Evolutionary conservation across 768 basidiomycete genomes (phyloP), one percentile per base, ranked within the genome.

Genomic region (Asterophora parasitica): DNA sequence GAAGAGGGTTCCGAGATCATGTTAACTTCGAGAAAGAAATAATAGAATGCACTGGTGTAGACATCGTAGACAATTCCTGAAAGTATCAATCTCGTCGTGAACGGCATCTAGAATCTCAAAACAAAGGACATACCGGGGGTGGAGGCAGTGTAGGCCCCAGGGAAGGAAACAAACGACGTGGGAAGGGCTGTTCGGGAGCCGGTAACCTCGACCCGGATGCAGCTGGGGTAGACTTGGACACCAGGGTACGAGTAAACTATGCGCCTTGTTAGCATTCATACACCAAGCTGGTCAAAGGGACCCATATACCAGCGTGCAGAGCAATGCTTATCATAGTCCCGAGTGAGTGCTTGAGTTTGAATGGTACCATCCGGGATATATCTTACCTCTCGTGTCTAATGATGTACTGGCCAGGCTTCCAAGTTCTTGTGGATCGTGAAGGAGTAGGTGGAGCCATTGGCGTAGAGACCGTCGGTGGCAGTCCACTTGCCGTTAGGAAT

Each of bases 131-230:
- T 42, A 53, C 61, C 68, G 30, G 63, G 68, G 32, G 66, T 70
- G 26, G n/a, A 59, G 0, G 61, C 53, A 1, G 62, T 69, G 51
- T 75, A 75, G 8, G 71, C 69, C 23, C 74, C 72, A 23, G 75
- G 76, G 70, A 77, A 77, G 3, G 76, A 69, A 13, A 76, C 75
- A 26, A 77, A 70, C 0, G 68, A 68, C 1, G 70, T 70, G 1
- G 74, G 73, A 9, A 71, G 54, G 1, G 70, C 65, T 3, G 65
- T 71, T 17, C 76, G 75, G 7, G 70, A 68, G 4, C 74, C 76
- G 2, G 72, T 75, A 0, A 74, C 73, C 51, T 72, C 48, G 26
- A 77, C 55, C 52, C 76, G 73, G 19, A 74, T 72, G 55, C 77
- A 75, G 15, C 65, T 66, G 2, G 74, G 75, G 48, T 74, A 76